Evolutionary conservation across 805 yeast species (phyloP).

Genomic region (Ogataea pignaliae): DNA sequence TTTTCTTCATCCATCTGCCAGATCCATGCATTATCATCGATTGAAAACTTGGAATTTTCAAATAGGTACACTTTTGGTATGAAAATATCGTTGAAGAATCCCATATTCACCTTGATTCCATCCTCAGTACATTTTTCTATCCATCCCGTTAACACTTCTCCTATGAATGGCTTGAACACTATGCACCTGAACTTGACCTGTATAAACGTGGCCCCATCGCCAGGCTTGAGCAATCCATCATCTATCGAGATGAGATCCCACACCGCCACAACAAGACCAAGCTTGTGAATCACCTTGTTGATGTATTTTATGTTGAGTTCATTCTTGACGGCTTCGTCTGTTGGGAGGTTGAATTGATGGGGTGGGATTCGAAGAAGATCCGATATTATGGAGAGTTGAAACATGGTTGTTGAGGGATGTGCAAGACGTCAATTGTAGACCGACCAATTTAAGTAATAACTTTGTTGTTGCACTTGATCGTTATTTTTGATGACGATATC

Average conservation of each 20-base stretch:
- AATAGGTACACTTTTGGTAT: constrained; percentile 81
- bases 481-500: no score
- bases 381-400: constrained; percentile 71
- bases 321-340: constrained; percentile 66
- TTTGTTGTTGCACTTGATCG: neutral
- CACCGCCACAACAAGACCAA: constrained; percentile 79
- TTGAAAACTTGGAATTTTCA: constrained; percentile 40
- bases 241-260: constrained; percentile 81
- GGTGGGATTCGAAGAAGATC: constrained; percentile 91
- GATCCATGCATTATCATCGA: constrained; percentile 91
- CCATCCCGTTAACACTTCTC: constrained; percentile 92
- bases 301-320: constrained; percentile 83
- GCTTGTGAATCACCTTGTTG: constrained; percentile 75
- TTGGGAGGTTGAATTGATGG: constrained; percentile 67
- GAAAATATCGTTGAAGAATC: constrained; percentile 87
- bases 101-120: constrained; percentile 81
- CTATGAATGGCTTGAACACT: constrained; percentile 90
- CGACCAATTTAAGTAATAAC: no score
- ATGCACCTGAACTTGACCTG: constrained; percentile 70
- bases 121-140: constrained; percentile 82
- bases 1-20: constrained; percentile 76
- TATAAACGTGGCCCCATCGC: constrained; percentile 87
- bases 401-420: constrained; percentile 48
- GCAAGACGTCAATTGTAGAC: neutral
- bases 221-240: constrained; percentile 88